A percentile compares a stretch with the other conserved stretches of the same genome.
Evolutionary conservation across 2,329 filamentous ascomycete genomes (phyloP).

Genomic region (Phyllachora maydis): DNA sequence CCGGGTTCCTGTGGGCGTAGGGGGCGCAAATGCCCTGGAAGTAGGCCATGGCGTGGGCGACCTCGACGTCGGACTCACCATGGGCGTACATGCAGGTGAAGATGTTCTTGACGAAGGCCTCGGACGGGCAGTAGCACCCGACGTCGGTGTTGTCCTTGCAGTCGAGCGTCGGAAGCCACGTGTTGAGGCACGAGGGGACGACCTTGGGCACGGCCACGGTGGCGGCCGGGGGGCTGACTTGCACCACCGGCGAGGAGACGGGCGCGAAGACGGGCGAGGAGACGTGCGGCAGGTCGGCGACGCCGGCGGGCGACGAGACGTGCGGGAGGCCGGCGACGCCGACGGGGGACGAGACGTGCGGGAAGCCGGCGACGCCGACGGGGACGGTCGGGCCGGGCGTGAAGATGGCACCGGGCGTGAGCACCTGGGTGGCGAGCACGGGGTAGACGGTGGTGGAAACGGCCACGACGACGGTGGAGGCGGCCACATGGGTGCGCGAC

Average conservation of each 20-base stretch:
- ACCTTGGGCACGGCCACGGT: constrained; percentile 5
- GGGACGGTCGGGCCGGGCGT: constrained; percentile 35
- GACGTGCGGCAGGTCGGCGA: constrained; percentile 2
- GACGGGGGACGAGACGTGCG: constrained; percentile 22
- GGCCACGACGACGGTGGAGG: constrained; percentile 11
- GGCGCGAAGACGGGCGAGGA: constrained; percentile 3
- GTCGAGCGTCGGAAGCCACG: constrained; percentile 2
- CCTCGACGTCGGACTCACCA: constrained; percentile 7
- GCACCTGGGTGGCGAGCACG: constrained; percentile 39
- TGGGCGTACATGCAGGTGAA: constrained; percentile 23
- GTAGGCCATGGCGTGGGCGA: constrained; percentile 9
- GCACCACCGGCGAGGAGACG: constrained; percentile 4
- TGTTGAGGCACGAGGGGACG: constrained; percentile 6
- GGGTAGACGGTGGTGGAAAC: constrained; percentile 30
- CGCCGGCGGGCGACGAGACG: constrained; percentile 6
- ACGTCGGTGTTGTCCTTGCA: constrained; percentile 3
- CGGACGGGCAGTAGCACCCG: constrained; percentile 12
- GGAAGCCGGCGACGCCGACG: constrained; percentile 14
- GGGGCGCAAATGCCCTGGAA: constrained; percentile 13
- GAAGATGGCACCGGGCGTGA: constrained; percentile 36
- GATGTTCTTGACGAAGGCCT: constrained; percentile 25
- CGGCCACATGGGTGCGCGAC: constrained; percentile 8
- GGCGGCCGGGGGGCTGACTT: constrained; percentile 8
- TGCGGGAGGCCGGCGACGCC: constrained; percentile 13
- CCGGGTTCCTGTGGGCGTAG: constrained; percentile 9